phyloP scores from a whole-genome alignment of 2,329 filamentous ascomycete species.

The Botrytis byssoidea region DNA sequence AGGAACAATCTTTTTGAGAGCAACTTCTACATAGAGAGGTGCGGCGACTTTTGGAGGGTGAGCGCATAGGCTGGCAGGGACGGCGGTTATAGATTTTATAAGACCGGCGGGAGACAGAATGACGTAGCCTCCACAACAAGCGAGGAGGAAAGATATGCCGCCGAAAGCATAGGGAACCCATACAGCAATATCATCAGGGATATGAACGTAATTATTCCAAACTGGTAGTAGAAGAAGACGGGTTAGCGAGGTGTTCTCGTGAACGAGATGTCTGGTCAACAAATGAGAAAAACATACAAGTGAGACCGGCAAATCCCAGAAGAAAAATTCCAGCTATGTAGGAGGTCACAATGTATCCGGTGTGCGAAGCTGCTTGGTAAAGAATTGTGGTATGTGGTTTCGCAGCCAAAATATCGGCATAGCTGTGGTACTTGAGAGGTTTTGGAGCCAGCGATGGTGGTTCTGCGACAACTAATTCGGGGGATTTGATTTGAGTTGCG shows the following conservation, averaged over 20 bases:
- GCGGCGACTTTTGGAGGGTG: neutral
- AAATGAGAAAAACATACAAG: slow-evolving; percentile 39
- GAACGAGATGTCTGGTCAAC: neutral
- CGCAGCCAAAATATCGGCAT: slow-evolving; percentile 54
- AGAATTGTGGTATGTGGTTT: slow-evolving; percentile 57
- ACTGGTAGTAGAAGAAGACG: neutral
- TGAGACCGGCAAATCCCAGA: slow-evolving; percentile 50
- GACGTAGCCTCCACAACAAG: slow-evolving; percentile 58
- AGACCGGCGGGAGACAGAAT: slow-evolving; percentile 57
- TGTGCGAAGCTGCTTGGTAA: slow-evolving; percentile 64
- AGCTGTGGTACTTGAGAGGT: slow-evolving; percentile 43
- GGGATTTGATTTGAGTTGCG: neutral
- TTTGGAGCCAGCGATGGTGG: slow-evolving; percentile 4
- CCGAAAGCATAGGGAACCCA: slow-evolving; percentile 60
- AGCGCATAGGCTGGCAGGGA: slow-evolving; percentile 29
- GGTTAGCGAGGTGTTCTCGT: neutral
- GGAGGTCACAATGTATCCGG: slow-evolving; percentile 59
- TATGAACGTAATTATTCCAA: slow-evolving; percentile 48
- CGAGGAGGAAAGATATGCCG: slow-evolving; percentile 59
- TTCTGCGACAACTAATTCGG: neutral
- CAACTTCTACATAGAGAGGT: slow-evolving; percentile 52
- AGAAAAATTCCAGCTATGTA: slow-evolving; percentile 56
- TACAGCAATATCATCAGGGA: slow-evolving; percentile 51
- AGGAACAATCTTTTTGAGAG: slow-evolving; percentile 38
- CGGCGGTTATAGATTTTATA: slow-evolving; percentile 45